These are phyloP conservation scores for Epipyxis sp. DNA, from an alignment of 108 stramenopile species.

Conservation along the genomic window DNA sequence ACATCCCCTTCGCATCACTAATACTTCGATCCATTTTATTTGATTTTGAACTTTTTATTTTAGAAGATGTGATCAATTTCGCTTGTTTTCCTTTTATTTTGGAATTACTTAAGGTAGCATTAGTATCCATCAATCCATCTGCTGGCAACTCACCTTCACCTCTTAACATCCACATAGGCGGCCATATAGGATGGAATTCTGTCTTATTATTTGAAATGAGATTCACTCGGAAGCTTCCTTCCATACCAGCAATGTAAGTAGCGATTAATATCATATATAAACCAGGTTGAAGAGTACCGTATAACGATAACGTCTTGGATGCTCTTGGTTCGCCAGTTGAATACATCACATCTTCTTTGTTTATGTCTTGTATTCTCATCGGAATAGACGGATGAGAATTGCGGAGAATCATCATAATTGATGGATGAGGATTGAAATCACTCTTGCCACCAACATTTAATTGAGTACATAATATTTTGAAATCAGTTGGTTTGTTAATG, in stretches of 20 bases:
- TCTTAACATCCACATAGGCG: constrained; percentile 14
- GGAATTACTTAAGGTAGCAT: background rate
- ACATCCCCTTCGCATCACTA: background rate
- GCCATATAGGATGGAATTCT: constrained; percentile 13
- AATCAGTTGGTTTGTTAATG: constrained; percentile 41
- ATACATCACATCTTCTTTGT: constrained; percentile 40
- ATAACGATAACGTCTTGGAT: constrained; percentile 39
- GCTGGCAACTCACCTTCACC: background rate
- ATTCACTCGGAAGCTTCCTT: constrained; percentile 45
- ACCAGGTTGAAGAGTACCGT: constrained; percentile 45
- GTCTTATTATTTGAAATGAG: constrained; percentile 35
- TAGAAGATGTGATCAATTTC: background rate
- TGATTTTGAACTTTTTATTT: background rate
- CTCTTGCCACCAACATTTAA: background rate
- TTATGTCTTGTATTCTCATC: constrained; percentile 22
- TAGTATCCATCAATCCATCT: too few species aligned
- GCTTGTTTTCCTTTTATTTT: background rate
- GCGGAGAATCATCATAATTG: background rate
- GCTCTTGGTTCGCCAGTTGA: constrained; percentile 41
- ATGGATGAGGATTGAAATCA: background rate
- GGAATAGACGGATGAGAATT: background rate
- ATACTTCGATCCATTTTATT: background rate
- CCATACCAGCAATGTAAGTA: constrained; percentile 50
- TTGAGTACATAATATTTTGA: constrained; percentile 29
- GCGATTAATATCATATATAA: constrained; percentile 48